Base-by-base conservation (phyloP, 495 filamentous ascomycete species). In the Trichoderma gamsii region DNA sequence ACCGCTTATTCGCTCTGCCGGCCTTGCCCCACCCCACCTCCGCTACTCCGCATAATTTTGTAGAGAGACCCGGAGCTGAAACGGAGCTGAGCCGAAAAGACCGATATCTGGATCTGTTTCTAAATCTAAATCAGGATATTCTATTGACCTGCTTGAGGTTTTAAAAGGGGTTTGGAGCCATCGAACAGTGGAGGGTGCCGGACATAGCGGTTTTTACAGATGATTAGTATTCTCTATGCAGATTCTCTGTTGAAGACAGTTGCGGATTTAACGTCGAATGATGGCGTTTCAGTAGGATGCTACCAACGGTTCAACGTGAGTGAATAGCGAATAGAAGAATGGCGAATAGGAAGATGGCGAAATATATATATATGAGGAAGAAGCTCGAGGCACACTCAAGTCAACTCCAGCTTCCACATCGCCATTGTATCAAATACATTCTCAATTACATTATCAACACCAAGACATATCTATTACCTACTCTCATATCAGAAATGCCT, bases 201-300 rank as follows among this genome's bases (percentile, higher is more conserved):
- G 56, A 61, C 11, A 61, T 61, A 61, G 56, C 56, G 56, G 56
- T 61, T 61, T 61, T 61, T 61, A 21, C 56, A 32, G 44, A 9
- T 38, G 4, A 9, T 38, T 38, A 7, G 35, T 38, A 6, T 7
- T 4, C 2, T 38, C 35, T 38, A 0, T 38, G 35, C 35, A 38
- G 35, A 16, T 11, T 49, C 5, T 11, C 7, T 49, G 44, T n/a
- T 49, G 5, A 12, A 16, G 15, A 49, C 13, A 16, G 4, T 49
- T 49, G 44, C 44, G 35, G 35, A 49, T 49, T 16, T 11, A 3
- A 49, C 13, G 44, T 15, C 44, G 44, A 4, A 49, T 49, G 35
- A 38, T 38, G 35, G 35, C 5, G 8, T 38, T 38, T 38, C 35
- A 38, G 8, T 9, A 38, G 3, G 35, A 38, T 38, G 35, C 35